Evolutionary conservation across 345 rosid genomes (phyloP).

Genomic region (Euphorbia lathyris): DNA sequence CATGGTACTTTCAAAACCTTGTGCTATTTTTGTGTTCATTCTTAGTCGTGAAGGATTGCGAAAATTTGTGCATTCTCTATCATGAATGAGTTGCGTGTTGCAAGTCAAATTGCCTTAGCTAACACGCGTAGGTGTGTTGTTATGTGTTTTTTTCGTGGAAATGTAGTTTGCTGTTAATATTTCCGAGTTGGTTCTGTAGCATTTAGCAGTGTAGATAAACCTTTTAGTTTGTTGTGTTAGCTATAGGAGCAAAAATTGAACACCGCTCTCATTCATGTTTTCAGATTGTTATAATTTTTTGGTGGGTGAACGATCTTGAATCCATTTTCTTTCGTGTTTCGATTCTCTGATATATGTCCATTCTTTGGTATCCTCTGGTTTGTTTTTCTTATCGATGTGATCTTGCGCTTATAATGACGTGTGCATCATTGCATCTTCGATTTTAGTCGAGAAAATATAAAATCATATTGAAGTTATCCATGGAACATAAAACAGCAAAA

Average conservation of each 20-base stretch:
- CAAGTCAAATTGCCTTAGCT: too few relatives aligned
- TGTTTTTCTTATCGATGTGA: background rate
- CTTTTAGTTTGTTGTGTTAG: conserved; percentile 7
- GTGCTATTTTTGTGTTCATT: conserved; percentile 18
- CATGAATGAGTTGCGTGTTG: too few relatives aligned
- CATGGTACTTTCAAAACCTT: conserved; percentile 12
- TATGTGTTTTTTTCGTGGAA: background rate
- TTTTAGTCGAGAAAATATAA: background rate
- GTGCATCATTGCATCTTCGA: background rate
- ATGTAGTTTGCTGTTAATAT: conserved; percentile 21
- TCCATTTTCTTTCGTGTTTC: background rate
- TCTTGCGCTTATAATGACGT: background rate
- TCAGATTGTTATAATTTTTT: background rate
- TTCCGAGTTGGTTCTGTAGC: background rate
- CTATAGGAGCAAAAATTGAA: too few relatives aligned
- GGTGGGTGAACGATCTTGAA: background rate
- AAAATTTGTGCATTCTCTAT: too few relatives aligned
- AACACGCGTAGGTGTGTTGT: too few relatives aligned
- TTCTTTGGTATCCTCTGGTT: background rate
- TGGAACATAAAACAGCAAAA: too few relatives aligned
- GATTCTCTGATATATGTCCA: too few relatives aligned
- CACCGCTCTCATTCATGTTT: too few relatives aligned
- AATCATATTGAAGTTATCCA: background rate
- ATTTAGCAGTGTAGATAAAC: background rate
- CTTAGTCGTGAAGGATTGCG: too few relatives aligned